Conservation (phyloP, 305 asterid species). For the Fraxinus paxiana region DNA sequence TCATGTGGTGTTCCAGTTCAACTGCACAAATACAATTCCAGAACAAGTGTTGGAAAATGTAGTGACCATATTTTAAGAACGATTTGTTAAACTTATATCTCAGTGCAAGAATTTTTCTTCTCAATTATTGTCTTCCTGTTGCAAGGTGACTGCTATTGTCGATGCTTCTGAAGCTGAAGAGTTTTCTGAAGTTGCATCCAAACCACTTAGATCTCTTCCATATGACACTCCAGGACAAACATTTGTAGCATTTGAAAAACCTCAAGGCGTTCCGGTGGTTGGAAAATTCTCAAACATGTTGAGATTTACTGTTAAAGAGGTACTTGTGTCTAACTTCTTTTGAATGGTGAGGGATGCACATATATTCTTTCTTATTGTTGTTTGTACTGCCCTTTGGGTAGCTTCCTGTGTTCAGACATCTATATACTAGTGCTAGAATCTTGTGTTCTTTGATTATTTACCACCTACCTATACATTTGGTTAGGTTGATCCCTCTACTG, state of each 20-base stretch:
- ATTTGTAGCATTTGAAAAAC: conserved; percentile 84
- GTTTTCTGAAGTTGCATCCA: conserved; percentile 71
- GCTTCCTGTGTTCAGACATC: not conserved
- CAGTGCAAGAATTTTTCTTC: conserved; percentile 17
- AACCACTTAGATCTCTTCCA: conserved; percentile 71
- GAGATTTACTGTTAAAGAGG: conserved; percentile 85
- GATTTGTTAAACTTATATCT: not conserved
- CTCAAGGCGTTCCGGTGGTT: conserved; percentile 68
- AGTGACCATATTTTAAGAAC: conserved; percentile 17
- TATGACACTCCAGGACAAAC: conserved; percentile 81
- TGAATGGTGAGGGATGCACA: not conserved
- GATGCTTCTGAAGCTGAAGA: conserved; percentile 93
- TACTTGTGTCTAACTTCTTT: conserved; percentile 27
- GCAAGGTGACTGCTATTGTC: conserved; percentile 77
- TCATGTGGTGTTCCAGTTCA: conserved; percentile 86
- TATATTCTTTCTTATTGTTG: conserved; percentile 9
- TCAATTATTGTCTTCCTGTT: conserved; percentile 28
- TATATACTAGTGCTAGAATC: not conserved
- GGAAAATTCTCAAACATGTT: conserved; percentile 76
- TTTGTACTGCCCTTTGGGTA: not conserved
- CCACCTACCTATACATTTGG: conserved; percentile 13
- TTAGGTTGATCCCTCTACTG: conserved; percentile 80
- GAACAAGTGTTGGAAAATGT: conserved; percentile 86
- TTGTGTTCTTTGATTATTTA: not conserved
- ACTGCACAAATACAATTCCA: conserved; percentile 86